Evolutionary conservation across 169 alveolate species (phyloP), one percentile per base, ranked within the genome.

Genomic region (Plasmodium adleri): DNA sequence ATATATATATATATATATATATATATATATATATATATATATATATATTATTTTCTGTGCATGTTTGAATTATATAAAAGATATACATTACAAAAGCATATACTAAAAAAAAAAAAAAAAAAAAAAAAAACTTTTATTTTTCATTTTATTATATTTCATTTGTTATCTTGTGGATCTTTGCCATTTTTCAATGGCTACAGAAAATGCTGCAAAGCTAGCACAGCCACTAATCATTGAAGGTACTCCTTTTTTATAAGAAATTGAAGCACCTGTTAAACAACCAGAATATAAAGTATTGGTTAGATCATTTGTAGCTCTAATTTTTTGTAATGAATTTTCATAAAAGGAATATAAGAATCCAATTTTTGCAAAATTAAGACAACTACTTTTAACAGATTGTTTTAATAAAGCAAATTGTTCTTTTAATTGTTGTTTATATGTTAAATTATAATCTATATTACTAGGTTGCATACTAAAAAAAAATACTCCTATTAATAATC

Each of bases 161-260:
- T 70, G 66, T 64, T 64, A 78, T 24, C 67, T 78, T 6, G 64
- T 64, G 22, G 89, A 78, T 45, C 66, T 78, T 52, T 78, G 89
- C 78, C 64, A 78, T 50, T 78, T 78, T 78, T 93, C 95, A 88
- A 93, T 89, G 66, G 73, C 75, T 24, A 74, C 92, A 22, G 95
- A 91, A 86, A 93, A 93, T 58, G 95, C 95, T n/a, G 93, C 95
- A 85, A 93, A 93, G 4, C 95, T 93, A 17, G 93, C 90, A 72
- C 95, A 88, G 58, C 95, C 94, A 9, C 85, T 88, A 28, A 89
- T 59, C 91, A 89, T 88, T 15, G 94, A 92, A 58, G 93, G 88
- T 15, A 92, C 76, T 50, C 95, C 95, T 75, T 94, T 94, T 88
- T 64, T 88, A 78, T 88, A 80, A 28, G 96, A 91, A 47, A 93